Evolutionary conservation across 176 grass and related monocot genomes (phyloP), one percentile per base, ranked within the genome.

Genomic region (Carex pumila): DNA sequence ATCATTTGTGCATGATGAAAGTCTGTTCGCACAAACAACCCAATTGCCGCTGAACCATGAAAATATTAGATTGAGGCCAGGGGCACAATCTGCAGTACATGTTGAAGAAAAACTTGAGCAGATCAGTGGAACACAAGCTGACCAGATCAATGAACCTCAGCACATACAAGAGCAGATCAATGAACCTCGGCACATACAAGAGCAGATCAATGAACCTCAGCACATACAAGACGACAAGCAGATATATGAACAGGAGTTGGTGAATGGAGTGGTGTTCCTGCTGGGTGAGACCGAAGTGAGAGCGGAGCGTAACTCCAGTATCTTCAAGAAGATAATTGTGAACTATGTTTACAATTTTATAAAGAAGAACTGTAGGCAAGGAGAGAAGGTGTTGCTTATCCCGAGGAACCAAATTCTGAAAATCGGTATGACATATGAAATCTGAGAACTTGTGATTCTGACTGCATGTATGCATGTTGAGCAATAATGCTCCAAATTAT

Each of bases 181-280:
- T 25, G 25, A 25, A 25, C 25, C 25, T 25, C 25, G 0, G 25
- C 25, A 25, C 25, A 25, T 25, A 25, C 25, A 25, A 25, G 86
- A 81, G 68, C 82, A 87, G 66, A 47, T 7, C 43, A 12, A 87
- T 79, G 92, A 79, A 89, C 32, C 82, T 68, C 1, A 67, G 45
- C 32, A 17, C 18, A 80, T 90, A 85, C 83, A 91, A 83, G 87
- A 87, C 53, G 89, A 90, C 71, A 79, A 79, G 71, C 43, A 71
- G 13, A 85, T 91, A n/a, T 82, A 93, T 41, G 74, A 93, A 87
- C 8, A 62, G 30, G 87, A 97, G 84, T 65, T 90, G 85, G 85
- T 88, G 3, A 97, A 88, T n/a, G 94, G 94, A 11, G 94, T 97
- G 39, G 91, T 97, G 31, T 93, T 90, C 88, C 86, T 97, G 67